Percentiles rank a stretch among this genome's conserved stretches.
Conservation (phyloP, 1,139 yeast species). For the Candida sp. region DNA sequence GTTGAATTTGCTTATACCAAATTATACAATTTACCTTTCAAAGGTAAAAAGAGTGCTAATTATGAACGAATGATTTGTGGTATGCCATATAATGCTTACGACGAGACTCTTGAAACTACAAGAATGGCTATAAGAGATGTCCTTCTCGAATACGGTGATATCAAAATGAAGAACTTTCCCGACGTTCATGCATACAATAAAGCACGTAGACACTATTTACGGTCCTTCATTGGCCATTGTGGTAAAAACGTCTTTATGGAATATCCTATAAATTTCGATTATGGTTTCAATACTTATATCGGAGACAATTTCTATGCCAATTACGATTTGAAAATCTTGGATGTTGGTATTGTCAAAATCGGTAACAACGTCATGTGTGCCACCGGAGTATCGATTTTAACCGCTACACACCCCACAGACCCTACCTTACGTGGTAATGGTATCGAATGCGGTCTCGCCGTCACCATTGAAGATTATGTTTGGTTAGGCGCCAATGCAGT, state of each 20-base stretch:
- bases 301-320: constrained; percentile 54
- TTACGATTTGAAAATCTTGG: constrained; percentile 55
- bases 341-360: constrained; percentile 57
- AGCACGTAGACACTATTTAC: constrained; percentile 34
- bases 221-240: constrained; percentile 43
- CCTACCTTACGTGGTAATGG: constrained; percentile 41
- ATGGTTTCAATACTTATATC: constrained; percentile 50
- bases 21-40: constrained; percentile 37
- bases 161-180: constrained; percentile 36
- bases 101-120: constrained; percentile 7
- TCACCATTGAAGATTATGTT: constrained; percentile 57
- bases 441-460: constrained; percentile 53
- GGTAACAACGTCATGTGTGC: constrained; percentile 63
- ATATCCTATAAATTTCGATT: constrained; percentile 55
- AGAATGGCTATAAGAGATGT: constrained; percentile 10
- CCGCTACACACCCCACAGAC: constrained; percentile 65
- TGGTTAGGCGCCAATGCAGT: constrained; percentile 62
- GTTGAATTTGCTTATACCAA: constrained; percentile 40
- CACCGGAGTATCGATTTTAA: constrained; percentile 57
- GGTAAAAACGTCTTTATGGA: constrained; percentile 41
- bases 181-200: constrained; percentile 15
- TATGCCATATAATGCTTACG: constrained; percentile 11
- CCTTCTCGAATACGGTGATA: constrained; percentile 31
- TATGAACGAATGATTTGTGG: constrained; percentile 39
- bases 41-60: constrained; percentile 22